Evolutionary conservation across 441 rosid genomes (phyloP).

Genomic region (Adansonia gregorii): DNA sequence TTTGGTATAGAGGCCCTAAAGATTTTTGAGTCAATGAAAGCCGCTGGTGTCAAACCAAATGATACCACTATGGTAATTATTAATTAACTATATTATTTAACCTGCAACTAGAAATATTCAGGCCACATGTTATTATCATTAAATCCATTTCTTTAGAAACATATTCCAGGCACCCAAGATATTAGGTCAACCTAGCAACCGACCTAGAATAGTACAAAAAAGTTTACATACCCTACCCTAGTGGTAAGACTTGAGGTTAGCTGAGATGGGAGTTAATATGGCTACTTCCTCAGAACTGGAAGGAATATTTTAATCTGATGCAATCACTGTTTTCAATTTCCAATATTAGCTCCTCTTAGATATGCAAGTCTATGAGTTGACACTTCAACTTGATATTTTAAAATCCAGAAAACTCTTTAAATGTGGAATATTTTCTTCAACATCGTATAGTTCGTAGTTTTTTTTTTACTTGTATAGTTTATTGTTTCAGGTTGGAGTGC

Average conservation of each 20-base stretch:
- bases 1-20: slow-evolving; percentile 50
- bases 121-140: background rate
- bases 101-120: background rate
- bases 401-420: background rate
- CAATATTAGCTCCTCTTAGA: background rate
- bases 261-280: background rate
- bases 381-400: background rate
- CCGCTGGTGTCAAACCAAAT: slow-evolving; percentile 45
- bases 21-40: slow-evolving; percentile 50
- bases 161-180: background rate
- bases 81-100: slow-evolving; percentile 3
- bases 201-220: background rate
- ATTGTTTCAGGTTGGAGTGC: slow-evolving; percentile 54
- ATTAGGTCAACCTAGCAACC: background rate
- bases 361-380: background rate
- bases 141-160: background rate
- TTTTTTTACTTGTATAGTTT: slow-evolving; percentile 28
- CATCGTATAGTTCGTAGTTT: slow-evolving; percentile 14
- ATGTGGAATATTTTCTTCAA: slow-evolving; percentile 3
- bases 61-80: slow-evolving; percentile 47
- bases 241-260: background rate
- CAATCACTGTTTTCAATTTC: background rate
- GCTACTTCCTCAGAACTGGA: background rate
- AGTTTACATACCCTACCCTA: background rate
- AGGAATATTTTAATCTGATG: background rate